Conservation (phyloP, 2,329 filamentous ascomycete genomes). For the Blastomyces silverae region DNA sequence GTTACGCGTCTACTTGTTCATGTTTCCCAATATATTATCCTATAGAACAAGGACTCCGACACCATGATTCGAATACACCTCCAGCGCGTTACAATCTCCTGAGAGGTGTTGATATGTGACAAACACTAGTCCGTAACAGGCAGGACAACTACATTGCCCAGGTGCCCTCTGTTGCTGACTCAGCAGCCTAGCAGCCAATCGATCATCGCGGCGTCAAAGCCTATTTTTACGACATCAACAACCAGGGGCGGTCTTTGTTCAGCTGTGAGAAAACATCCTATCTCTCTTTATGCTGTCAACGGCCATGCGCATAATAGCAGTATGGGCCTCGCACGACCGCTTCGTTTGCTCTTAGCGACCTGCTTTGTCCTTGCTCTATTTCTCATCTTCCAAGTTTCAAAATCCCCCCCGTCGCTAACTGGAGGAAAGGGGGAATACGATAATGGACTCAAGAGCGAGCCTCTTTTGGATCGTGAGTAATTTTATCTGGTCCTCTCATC, state of each 20-base stretch:
- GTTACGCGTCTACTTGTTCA: neutral
- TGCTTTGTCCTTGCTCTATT: conserved; percentile 69
- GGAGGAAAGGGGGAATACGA: conserved; percentile 30
- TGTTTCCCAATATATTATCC: neutral
- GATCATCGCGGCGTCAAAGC: neutral
- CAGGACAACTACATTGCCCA: neutral
- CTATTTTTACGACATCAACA: neutral
- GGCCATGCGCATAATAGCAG: conserved; percentile 23
- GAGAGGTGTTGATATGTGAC: neutral
- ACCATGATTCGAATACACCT: too few species aligned
- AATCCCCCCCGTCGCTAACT: conserved; percentile 45
- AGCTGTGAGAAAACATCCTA: too few species aligned
- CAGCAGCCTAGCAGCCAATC: neutral
- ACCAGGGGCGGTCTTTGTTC: neutral
- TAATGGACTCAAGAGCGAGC: conserved; percentile 66
- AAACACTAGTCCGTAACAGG: conserved; percentile 3
- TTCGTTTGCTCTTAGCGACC: conserved; percentile 67
- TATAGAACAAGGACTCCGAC: neutral
- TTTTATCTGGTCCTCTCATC: conserved; percentile 7
- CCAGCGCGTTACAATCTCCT: neutral
- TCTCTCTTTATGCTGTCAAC: neutral
- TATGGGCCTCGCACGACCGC: conserved; percentile 81
- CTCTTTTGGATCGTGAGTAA: conserved; percentile 73
- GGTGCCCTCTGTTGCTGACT: neutral
- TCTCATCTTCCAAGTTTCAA: conserved; percentile 68